Conservation (phyloP, 2,329 filamentous ascomycete genomes). For the Elsinoe necatrix region DNA sequence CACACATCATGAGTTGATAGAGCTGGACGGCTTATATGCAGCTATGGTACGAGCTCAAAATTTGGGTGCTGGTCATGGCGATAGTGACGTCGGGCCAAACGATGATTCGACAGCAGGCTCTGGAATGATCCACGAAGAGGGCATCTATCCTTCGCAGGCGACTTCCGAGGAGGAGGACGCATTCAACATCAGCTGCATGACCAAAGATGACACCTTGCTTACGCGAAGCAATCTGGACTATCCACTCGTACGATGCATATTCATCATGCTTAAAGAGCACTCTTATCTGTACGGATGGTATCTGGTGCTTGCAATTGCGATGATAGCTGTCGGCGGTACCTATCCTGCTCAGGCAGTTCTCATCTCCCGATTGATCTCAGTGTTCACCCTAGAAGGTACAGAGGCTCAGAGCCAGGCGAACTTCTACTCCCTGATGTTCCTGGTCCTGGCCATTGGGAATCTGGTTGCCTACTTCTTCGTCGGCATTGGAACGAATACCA, state of each 20-base stretch:
- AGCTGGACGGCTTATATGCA: conserved; percentile 33
- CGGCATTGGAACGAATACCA: conserved; percentile 38
- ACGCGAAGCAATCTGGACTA: conserved; percentile 20
- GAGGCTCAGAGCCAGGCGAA: conserved; percentile 36
- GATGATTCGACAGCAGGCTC: too few relatives aligned
- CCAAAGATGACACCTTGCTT: neutral
- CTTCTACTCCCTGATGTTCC: conserved; percentile 50
- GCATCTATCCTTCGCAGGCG: neutral
- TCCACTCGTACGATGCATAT: conserved; percentile 30
- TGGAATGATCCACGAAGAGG: neutral
- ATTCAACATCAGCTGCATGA: neutral
- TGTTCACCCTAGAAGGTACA: conserved; percentile 37
- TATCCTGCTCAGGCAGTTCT: conserved; percentile 43
- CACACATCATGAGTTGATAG: conserved; percentile 34
- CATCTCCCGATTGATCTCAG: conserved; percentile 42
- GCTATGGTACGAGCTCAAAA: conserved; percentile 41
- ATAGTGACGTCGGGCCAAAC: neutral
- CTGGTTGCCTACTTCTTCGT: conserved; percentile 38
- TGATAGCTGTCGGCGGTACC: conserved; percentile 30
- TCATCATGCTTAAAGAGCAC: conserved; percentile 32
- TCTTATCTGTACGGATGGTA: conserved; percentile 33
- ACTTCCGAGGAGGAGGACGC: neutral
- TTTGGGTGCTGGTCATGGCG: conserved; percentile 27
- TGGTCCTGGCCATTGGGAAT: conserved; percentile 44
- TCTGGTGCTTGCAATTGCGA: conserved; percentile 23